Evolutionary conservation across 2,329 filamentous ascomycete species (phyloP), one percentile per base, ranked within the genome.

Genomic region (Aspergillus unguis): DNA sequence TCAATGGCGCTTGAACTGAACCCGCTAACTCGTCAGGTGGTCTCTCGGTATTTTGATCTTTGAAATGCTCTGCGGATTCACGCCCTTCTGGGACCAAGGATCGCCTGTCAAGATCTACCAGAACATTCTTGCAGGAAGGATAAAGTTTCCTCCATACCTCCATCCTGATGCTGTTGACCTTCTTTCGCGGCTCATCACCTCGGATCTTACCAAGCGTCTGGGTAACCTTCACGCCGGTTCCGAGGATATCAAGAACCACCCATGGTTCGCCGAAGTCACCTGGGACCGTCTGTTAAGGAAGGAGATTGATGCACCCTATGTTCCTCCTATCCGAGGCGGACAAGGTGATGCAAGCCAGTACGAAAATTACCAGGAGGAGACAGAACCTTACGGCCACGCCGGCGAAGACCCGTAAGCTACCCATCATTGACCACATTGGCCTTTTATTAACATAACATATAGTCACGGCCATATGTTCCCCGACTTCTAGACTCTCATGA

Each of bases 101-200:
- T 96, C 90, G 41, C 92, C 94, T 2, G 95, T 99, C 84, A 96
- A 96, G 76, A 99, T 99, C 67, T 99, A 99, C 76, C 94, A 99
- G 77, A 99, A 99, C 71, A 99, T 99, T 66, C 83, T 99, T 59
- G 92, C 91, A 67, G 94, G 92, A 55, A 87, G 88, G 64, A 89
- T 99, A 73, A 97, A 96, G 76, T 99, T 97, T 71, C 94, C 94
- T 49, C 87, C 89, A 5, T 99, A 97, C 71, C 89, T 99, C 65
- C 90, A 97, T 69, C 85, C 88, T 1, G 94, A 97, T 68, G 94
- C 94, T 0, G 91, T 96, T 69, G 89, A 97, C 71, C 80, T 99
- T 53, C 83, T 99, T 33, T 87, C 94, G 67, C 88, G 91, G 63
- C 81, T 99, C 63, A 97, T 99, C 73, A 99, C 94, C 27, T 84